Base-by-base conservation (phyloP, 2,329 filamentous ascomycete genomes). In the Diaporthe sp. region DNA sequence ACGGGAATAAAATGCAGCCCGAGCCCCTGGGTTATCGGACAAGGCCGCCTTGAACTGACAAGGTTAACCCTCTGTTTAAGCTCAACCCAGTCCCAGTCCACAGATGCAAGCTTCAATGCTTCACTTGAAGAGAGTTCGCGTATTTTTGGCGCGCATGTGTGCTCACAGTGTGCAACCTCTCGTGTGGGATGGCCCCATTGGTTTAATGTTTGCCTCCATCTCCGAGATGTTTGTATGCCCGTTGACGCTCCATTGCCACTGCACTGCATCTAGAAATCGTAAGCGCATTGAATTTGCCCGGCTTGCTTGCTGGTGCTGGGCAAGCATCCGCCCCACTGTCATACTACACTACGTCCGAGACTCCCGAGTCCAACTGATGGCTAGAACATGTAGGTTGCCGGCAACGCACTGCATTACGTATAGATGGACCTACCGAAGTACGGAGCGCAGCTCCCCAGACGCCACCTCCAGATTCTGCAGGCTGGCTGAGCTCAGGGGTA, bases 11-110 rank as follows among this genome's bases (percentile, higher is more conserved):
- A 22, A 27, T 39, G n/a, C 47, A 68, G 63, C 63, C 63, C 63
- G 63, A 66, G 63, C 63, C 47, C 63, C 63, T 66, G 63, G 44
- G 25, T 39, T 39, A 17, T 53, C 63, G 63, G 63, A 68, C 47
- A 53, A 68, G 63, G 35, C 63, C 63, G 63, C 12, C 32, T 1
- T 6, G 4, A 30, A 22, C 32, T 25, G n/a, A 68, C 63, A 68
- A 68, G 63, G 63, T 68, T 53, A 5, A 17, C 30, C 63, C 63
- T 25, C 32, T 25, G 32, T 66, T 44, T 68, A 68, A 68, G 63
- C 63, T 68, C 63, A 17, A 68, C 63, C 44, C 44, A 37, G 44
- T 35, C 61, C 61, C 61, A 32, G 61, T 50, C 12, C 25, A n/a
- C 27, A 9, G 27, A 50, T 66, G 32, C 27, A 66, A 51, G 44